Evolutionary conservation across 768 basidiomycete species (phyloP), one percentile per base, ranked within the genome.

Genomic region (Mycena latifolia): DNA sequence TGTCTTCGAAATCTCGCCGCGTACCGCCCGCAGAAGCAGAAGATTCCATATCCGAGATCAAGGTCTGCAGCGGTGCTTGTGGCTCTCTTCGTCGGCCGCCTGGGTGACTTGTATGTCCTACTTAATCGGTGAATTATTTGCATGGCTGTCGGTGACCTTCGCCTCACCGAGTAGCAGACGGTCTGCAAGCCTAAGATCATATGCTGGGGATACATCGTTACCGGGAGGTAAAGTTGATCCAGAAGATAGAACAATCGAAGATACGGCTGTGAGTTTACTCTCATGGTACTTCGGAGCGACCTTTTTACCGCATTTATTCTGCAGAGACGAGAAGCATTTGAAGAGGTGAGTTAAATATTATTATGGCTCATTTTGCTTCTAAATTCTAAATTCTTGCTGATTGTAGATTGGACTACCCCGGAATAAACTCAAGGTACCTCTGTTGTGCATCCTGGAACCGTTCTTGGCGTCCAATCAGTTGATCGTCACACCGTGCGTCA

Each of bases 171-270:
- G 17, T 54, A 17, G n/a, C 46, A 96, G 95, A 66, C 89, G 95
- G 2, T 89, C 94, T 2, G 83, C 90, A 0, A 86, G 86, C 4
- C 79, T 97, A 70, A 82, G 88, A 39, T 84, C 90, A 11, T 97
- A 92, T 71, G 92, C 95, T 0, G 93, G 93, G 0, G 95, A 96
- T 74, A 97, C 95, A 0, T 92, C 93, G 1, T 78, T 97, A 6
- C 95, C 95, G 0, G 95, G 95, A 8, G 95, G 95, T 0, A 94
- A 90, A 74, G 84, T 90, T 9, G 95, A 97, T 18, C 79, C 80
- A 2, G 82, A 79, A 43, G 95, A 96, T 74, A 75, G 71, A 67
- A 88, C 85, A 43, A 79, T 89, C 3, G 95, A 96, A 72, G 91
- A 92, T 65, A 64, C 65, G 14, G 67, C 67, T 27, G 64, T 65